A percentile compares a stretch with the other conserved stretches of the same genome.
Evolutionary conservation across 225 moss, liverwort and hornwort species (phyloP).

Genomic region (Thuidium tamariscinum): DNA sequence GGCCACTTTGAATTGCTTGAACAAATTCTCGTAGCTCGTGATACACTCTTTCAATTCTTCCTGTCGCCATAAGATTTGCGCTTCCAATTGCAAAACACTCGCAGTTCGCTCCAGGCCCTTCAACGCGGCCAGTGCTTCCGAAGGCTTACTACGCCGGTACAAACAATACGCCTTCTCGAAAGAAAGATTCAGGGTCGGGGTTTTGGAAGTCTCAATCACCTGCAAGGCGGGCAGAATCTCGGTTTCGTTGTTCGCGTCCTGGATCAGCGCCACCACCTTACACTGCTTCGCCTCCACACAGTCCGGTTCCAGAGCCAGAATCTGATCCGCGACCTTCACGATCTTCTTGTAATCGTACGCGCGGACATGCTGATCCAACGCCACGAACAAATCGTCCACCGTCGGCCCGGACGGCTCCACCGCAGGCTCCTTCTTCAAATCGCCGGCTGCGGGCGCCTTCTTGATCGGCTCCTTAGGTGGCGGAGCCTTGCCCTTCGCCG

Average conservation of each 20-base stretch:
- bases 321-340: conserved; percentile 69
- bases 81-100: conserved; percentile 72
- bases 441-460: background rate
- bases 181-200: conserved; percentile 34
- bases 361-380: conserved; percentile 62
- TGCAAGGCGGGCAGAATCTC: conserved; percentile 58
- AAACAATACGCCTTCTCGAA: conserved; percentile 90
- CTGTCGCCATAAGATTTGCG: conserved; percentile 77
- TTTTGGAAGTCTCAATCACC: conserved; percentile 43
- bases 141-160: conserved; percentile 50
- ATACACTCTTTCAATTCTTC: conserved; percentile 65
- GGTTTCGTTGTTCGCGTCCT: conserved; percentile 30
- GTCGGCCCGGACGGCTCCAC: conserved; percentile 47
- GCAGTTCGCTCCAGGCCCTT: conserved; percentile 42
- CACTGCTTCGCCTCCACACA: conserved; percentile 83
- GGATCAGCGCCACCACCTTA: conserved; percentile 81
- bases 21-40: conserved; percentile 53
- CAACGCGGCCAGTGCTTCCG: conserved; percentile 64
- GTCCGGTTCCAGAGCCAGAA: conserved; percentile 53
- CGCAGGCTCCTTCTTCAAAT: conserved; percentile 18
- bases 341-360: conserved; percentile 60
- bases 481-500: conserved; percentile 25
- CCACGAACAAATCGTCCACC: conserved; percentile 63
- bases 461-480: conserved; percentile 2
- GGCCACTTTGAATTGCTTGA: conserved; percentile 50